Evolutionary conservation across 352 stramenopile species (phyloP).

Genomic region (Phytophthora brassicae): DNA sequence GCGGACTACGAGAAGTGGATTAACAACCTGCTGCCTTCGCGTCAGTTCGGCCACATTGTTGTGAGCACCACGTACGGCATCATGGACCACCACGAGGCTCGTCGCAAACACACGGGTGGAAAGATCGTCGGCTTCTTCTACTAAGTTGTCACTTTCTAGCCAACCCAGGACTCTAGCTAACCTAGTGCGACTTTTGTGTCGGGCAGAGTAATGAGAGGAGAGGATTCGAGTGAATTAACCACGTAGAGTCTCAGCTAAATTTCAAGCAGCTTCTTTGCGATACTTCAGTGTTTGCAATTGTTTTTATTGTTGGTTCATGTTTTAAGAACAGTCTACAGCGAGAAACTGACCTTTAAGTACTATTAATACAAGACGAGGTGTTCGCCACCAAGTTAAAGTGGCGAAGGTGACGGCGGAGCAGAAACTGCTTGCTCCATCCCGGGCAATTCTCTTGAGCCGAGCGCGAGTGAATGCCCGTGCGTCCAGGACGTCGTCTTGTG

Average conservation of each 20-base stretch:
- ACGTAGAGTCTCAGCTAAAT: constrained; percentile 29
- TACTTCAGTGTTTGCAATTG: background rate
- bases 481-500: constrained; percentile 14
- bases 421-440: background rate
- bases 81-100: constrained; percentile 94
- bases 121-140: constrained; percentile 99
- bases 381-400: constrained; percentile 15
- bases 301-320: no score
- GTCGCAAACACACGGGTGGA: constrained; percentile 99
- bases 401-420: no score
- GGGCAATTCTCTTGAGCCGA: constrained; percentile 6
- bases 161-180: constrained; percentile 14
- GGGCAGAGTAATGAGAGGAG: no score
- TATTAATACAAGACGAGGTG: constrained; percentile 23
- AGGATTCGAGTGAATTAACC: constrained; percentile 34
- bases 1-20: constrained; percentile 99
- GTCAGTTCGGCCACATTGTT: constrained; percentile 99
- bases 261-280: constrained; percentile 31
- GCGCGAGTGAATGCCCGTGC: constrained; percentile 24
- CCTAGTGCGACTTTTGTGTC: constrained; percentile 24
- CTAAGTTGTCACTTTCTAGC: constrained; percentile 58
- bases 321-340: background rate
- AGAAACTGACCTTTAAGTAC: constrained; percentile 28
- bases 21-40: constrained; percentile 98
- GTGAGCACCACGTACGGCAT: constrained; percentile 89